Base-by-base conservation (phyloP, 371 early-diverging fungal species). In the Lichtheimia ramosa region DNA sequence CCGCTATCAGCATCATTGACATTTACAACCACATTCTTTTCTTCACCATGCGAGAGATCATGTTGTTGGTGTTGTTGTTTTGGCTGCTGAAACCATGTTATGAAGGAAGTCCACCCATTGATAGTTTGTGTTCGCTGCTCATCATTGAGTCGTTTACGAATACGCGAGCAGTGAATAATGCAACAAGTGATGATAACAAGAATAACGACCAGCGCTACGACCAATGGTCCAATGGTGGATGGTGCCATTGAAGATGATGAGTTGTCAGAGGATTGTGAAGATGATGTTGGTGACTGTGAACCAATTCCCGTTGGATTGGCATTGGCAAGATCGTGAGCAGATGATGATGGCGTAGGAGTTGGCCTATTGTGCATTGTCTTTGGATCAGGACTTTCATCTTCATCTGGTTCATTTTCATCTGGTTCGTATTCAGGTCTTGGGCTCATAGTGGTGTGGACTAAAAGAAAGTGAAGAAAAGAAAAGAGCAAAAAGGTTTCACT, bases 401-500 rank as follows among this genome's bases (percentile, higher is more conserved):
- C 59, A 51, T 58, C 59, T 14, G 59, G 51, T n/a, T 58, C 59
- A 42, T 58, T 58, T 34, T 58, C 59, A 43, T 58, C 59, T 34
- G 51, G 59, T 24, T 58, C 59, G 5, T 55, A 16, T 43, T 55
- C 56, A 27, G 56, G 56, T 12, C 27, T 25, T 16, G 43, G 56
- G 21, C 56, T 55, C 56, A 55, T 55, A 10, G 8, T 34, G 34
- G 10, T 34, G 34, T 5, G 34, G 8, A 2, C 6, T 5, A 3
- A 8, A 34, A 34, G 8, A 34, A 8, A 10, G 8, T 2, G 10
- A 8, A 34, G 7, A 7, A 34, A 34, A 27, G 27, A 27, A 34
- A 34, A 34, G 34, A 34, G 34, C 34, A 34, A 34, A 34, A 34
- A 10, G 34, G 10, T 34, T 34, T 34, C 34, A 34, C 2, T 8